Evolutionary conservation across 2,329 filamentous ascomycete genomes (phyloP), one percentile per base, ranked within the genome.

Genomic region (Fusarium guadeloupense): DNA sequence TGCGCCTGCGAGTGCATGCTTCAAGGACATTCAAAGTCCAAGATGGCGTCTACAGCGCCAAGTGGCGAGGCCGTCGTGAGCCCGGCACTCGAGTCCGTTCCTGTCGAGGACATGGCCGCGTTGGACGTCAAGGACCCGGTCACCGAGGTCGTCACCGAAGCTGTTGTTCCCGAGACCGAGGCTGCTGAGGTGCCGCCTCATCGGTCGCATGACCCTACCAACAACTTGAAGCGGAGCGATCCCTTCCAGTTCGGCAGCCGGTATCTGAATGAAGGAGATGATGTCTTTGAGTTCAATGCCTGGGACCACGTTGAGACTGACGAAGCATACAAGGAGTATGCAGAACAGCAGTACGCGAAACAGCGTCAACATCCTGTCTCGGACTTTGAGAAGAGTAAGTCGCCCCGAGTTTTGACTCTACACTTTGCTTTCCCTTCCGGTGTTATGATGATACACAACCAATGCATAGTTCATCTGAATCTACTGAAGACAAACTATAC

Each of bases 271-370:
- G 84, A 94, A 75, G 86, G 88, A 72, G 93, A 97, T 78, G 85
- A 98, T 74, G 91, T 96, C 71, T 99, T 94, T 78, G 90, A 96
- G 75, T 97, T 95, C 85, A 99, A 99, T 76, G 95, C 95, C 31
- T 99, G 95, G 95, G 95, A 99, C 75, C 94, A 99, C 75, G 95
- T 98, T 73, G 89, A 94, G 77, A 93, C 93, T 74, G 94, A 98
- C 78, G 87, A 92, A 68, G 84, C 88, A 34, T 98, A 97, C 82
- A 89, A 89, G 72, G 86, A 90, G 72, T 97, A 95, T 76, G 89
- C 93, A 58, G 87, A 93, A 76, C 79, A 88, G 72, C 95, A 98
- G 78, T 94, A 91, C 73, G 85, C 86, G 40, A 90, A 89, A 78
- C 95, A 99, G 79, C 88, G 93, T 64, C 86, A 89, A 69, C 84